Base-by-base conservation (phyloP, 495 filamentous ascomycete species). In the Penicillium riverlandense region DNA sequence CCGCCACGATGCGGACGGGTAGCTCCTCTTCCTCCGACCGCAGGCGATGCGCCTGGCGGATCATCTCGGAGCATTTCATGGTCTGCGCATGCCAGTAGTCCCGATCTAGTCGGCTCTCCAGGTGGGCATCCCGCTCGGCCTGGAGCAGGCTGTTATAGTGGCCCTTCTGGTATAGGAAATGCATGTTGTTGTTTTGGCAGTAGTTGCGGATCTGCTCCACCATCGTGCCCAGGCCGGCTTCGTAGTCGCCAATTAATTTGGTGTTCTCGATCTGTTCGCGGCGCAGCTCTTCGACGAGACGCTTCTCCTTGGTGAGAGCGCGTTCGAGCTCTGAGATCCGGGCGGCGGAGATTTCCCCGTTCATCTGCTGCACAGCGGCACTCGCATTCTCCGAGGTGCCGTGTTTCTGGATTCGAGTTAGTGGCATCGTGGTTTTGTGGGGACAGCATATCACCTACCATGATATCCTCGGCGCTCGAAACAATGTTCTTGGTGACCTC, bases 401-500 rank as follows among this genome's bases (percentile, higher is more conserved):
- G 38, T 75, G 67, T 52, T 66, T 69, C 66, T 70, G 34, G 13
- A 11, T 7, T 9, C 31, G 13, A 31, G 52, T 65, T 22, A 67
- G 57, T 37, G 8, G 12, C 12, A 12, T 1, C 9, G 29, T 13
- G 12, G 28, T n/a, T 29, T 36, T 35, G n/a, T 6, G 0, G 12
- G 22, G n/a, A 1, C 8, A 30, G 29, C n/a, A 13, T 13, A 11
- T 22, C 22, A 59, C 70, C 35, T 59, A 77, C 75, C 67, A 77
- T 76, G 37, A 82, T 68, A 38, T 80, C 77, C 45, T 79, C 75
- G 6, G 80, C 78, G 47, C 85, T 83, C 6, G 75, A 69, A 10
- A 91, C 82, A 43, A 95, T 84, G 34, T 78, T 79, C 47, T 82
- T 79, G 7, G 86, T 84, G 40, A 85, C 77, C 43, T 84, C 82